Evolutionary conservation across 805 yeast genomes (phyloP).

Genomic region (Hanseniaspora guilliermondii): DNA sequence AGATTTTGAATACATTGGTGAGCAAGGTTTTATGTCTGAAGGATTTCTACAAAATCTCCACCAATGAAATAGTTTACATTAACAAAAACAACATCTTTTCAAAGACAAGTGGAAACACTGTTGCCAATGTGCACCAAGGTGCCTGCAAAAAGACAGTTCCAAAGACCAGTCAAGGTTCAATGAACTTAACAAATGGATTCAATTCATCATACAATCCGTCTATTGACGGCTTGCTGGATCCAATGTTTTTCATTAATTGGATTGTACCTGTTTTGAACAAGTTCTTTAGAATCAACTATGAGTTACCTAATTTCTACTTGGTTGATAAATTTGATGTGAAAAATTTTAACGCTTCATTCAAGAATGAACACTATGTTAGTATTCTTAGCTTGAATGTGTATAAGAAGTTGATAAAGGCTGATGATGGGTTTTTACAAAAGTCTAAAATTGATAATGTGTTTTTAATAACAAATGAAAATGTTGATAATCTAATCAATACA

Average conservation of each 20-base stretch:
- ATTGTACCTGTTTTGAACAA: conserved; percentile 5
- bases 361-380: neutral
- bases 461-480: neutral
- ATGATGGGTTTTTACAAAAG: neutral
- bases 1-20: neutral
- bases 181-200: neutral
- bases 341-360: neutral
- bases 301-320: neutral
- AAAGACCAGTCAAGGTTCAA: neutral
- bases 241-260: conserved; percentile 3
- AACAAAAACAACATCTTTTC: neutral
- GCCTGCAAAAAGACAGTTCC: neutral
- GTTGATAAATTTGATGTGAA: neutral
- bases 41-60: neutral
- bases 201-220: neutral
- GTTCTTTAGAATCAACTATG: conserved; percentile 1
- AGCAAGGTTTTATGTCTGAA: neutral
- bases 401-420: neutral
- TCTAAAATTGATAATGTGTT: neutral
- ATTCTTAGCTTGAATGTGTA: neutral
- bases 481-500: neutral
- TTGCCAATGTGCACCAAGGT: neutral
- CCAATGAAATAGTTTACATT: neutral
- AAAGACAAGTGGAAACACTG: neutral
- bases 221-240: neutral